Percentiles rank a stretch among this genome's conserved stretches.
Evolutionary conservation across 1,284 basidiomycete species (phyloP).

Genomic region (Moesziomyces aphidis): DNA sequence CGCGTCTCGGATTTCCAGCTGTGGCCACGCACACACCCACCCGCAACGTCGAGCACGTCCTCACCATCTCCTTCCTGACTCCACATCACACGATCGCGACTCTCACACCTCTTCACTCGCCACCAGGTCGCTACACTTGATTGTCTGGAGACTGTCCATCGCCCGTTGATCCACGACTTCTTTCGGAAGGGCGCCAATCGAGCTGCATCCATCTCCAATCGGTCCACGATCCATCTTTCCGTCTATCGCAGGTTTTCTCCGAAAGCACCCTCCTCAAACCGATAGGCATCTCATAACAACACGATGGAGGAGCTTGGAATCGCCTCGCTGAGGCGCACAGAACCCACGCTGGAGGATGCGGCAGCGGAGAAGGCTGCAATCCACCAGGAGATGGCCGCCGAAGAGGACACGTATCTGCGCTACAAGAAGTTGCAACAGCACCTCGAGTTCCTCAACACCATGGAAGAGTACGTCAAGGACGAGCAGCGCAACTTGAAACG

Average conservation of each 20-base stretch:
- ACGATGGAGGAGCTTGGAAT: constrained; percentile 66
- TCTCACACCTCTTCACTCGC: background rate
- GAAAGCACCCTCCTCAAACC: too few relatives aligned
- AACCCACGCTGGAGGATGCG: constrained; percentile 59
- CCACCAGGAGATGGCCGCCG: constrained; percentile 56
- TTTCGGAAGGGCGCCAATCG: background rate
- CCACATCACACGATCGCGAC: background rate
- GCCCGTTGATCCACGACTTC: background rate
- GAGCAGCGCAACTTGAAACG: constrained; percentile 98
- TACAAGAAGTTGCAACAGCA: constrained; percentile 68
- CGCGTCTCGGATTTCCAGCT: constrained; percentile 32
- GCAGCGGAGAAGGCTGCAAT: constrained; percentile 59
- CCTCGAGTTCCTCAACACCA: constrained; percentile 67
- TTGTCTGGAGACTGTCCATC: background rate
- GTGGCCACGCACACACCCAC: constrained; percentile 14
- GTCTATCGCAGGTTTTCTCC: too few relatives aligned
- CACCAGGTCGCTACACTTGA: background rate
- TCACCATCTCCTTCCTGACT: background rate
- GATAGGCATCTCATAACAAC: background rate
- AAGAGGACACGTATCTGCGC: constrained; percentile 63
- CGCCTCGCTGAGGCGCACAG: constrained; percentile 41
- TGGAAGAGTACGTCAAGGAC: constrained; percentile 90
- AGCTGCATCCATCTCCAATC: background rate
- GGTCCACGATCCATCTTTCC: too few relatives aligned
- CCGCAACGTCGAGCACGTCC: background rate